phyloP scores from a whole-genome alignment of 495 filamentous ascomycete species.

The Penicillium alfredii region DNA sequence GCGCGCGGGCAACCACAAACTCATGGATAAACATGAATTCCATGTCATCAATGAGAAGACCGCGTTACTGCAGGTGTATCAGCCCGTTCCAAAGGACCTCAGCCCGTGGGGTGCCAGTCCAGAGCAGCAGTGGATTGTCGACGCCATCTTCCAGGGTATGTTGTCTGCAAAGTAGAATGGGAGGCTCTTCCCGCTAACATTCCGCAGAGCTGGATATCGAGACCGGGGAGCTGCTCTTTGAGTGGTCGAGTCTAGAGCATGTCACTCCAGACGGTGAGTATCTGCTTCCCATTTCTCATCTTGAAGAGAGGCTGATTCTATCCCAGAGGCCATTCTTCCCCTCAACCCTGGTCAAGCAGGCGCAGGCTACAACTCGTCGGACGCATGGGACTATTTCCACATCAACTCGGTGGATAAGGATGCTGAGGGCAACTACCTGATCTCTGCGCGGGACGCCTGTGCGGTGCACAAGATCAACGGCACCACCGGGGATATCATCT shows the following conservation, averaged over 20 bases:
- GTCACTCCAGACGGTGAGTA: conserved; percentile 39
- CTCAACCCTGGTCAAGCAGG: conserved; percentile 50
- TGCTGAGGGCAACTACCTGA: conserved; percentile 45
- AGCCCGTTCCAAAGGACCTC: conserved; percentile 32
- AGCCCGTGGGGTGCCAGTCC: conserved; percentile 30
- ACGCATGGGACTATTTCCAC: conserved; percentile 41
- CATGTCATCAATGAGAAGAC: conserved; percentile 41
- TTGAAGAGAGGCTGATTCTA: conserved; percentile 3
- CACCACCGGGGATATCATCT: conserved; percentile 50
- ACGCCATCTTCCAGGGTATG: conserved; percentile 38
- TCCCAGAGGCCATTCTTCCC: conserved; percentile 43
- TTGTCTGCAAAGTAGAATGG: not conserved
- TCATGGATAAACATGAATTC: conserved; percentile 51
- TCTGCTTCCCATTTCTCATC: not conserved
- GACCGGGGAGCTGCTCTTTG: conserved; percentile 35
- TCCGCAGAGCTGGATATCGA: conserved; percentile 31
- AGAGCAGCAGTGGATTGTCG: conserved; percentile 40
- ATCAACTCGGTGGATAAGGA: conserved; percentile 37
- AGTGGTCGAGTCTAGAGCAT: conserved; percentile 39
- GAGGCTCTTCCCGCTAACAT: not conserved
- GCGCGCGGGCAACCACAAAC: conserved; percentile 46
- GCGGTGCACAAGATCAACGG: conserved; percentile 52
- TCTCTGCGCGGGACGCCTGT: conserved; percentile 50
- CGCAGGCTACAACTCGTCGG: conserved; percentile 39
- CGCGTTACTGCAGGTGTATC: conserved; percentile 37